Conservation (phyloP, 2,329 filamentous ascomycete species). For the Pseudogymnoascus sp. region DNA sequence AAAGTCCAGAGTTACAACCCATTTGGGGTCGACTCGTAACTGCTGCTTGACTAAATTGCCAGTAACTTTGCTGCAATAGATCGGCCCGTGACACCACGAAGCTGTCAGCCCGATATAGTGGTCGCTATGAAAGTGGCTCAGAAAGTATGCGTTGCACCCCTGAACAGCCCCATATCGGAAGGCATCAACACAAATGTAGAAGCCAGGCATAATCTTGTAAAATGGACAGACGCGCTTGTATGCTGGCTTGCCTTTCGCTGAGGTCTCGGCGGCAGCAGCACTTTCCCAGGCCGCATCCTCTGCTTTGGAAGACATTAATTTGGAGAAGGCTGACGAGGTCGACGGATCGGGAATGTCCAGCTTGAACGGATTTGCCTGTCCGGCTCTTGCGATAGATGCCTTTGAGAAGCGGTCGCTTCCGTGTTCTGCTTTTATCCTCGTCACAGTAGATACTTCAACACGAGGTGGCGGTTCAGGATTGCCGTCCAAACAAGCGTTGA, state of each 20-base stretch:
- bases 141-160: slow-evolving; percentile 87
- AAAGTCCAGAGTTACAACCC: slow-evolving; percentile 77
- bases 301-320: slow-evolving; percentile 84
- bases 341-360: slow-evolving; percentile 32
- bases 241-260: slow-evolving; percentile 74
- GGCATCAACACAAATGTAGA: slow-evolving; percentile 89
- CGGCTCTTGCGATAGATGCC: slow-evolving; percentile 64
- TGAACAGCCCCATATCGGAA: slow-evolving; percentile 92
- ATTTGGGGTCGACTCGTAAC: slow-evolving; percentile 76
- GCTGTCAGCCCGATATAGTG: slow-evolving; percentile 89
- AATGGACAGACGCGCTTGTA: slow-evolving; percentile 92
- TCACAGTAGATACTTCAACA: slow-evolving; percentile 5
- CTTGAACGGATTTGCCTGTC: slow-evolving; percentile 70
- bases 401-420: slow-evolving; percentile 51
- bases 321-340: slow-evolving; percentile 61
- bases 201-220: slow-evolving; percentile 94
- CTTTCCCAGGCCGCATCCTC: slow-evolving; percentile 86
- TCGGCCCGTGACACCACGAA: slow-evolving; percentile 85
- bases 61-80: slow-evolving; percentile 92
- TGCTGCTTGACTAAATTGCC: slow-evolving; percentile 83
- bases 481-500: slow-evolving; percentile 88
- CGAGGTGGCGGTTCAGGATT: slow-evolving; percentile 52
- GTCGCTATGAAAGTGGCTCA: slow-evolving; percentile 97
- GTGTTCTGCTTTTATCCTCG: slow-evolving; percentile 31
- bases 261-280: slow-evolving; percentile 70